phyloP scores from a whole-genome alignment of 1,284 basidiomycete genomes.

The Apiotrichum siamense region DNA sequence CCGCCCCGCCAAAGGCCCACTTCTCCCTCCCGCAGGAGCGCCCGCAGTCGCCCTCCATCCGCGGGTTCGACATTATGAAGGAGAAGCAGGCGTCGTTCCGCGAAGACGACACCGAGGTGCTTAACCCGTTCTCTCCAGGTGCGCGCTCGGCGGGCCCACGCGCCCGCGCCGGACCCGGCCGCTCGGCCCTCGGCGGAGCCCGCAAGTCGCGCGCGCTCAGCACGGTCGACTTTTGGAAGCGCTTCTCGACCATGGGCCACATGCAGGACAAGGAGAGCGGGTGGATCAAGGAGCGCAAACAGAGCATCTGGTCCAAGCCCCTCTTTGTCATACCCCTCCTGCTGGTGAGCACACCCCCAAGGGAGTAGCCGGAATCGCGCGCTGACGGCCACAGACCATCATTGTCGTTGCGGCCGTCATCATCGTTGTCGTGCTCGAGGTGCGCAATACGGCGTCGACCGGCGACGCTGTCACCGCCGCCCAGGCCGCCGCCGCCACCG shows the following conservation, averaged over 20 bases:
- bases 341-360: slow-evolving; percentile 5
- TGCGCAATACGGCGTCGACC: not conserved
- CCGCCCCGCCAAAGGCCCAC: slow-evolving; percentile 24
- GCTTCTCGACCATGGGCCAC: slow-evolving; percentile 19
- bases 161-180: not conserved
- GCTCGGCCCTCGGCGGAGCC: slow-evolving; percentile 7
- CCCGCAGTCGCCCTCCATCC: slow-evolving; percentile 18
- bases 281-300: slow-evolving; percentile 6
- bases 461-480: not conserved
- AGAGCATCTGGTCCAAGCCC: slow-evolving; percentile 15
- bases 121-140: slow-evolving; percentile 30
- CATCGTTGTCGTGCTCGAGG: slow-evolving; percentile 4
- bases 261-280: slow-evolving; percentile 2
- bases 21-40: slow-evolving; percentile 11
- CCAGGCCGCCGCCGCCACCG: too few species aligned
- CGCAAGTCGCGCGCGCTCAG: slow-evolving; percentile 17
- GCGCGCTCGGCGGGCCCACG: slow-evolving; percentile 13
- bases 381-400: slow-evolving; percentile 1
- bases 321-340: slow-evolving; percentile 13
- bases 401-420: slow-evolving; percentile 9
- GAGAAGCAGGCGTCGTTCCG: slow-evolving; percentile 42
- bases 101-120: slow-evolving; percentile 37
- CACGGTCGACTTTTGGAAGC: slow-evolving; percentile 42
- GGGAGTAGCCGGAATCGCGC: not conserved
- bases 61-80: slow-evolving; percentile 31